Base-by-base conservation (phyloP, 345 rosid genomes). In the Conringia planisiliqua region DNA sequence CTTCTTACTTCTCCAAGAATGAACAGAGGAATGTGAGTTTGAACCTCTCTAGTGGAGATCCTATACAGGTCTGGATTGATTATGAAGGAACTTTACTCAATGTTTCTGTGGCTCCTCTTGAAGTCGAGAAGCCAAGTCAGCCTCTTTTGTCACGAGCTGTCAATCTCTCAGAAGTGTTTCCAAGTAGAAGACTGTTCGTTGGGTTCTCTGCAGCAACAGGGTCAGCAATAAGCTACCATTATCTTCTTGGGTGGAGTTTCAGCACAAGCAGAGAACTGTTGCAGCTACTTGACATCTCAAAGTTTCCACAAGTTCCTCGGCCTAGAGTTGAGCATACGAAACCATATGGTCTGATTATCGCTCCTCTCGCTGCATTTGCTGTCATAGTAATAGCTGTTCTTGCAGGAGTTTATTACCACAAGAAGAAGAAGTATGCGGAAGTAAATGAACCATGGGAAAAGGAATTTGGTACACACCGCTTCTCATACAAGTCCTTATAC, bases 161-260 rank as follows among this genome's bases (percentile, higher is more conserved):
- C 14, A 81, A 86, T 81, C 73, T 88, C 48, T 84, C 86, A 3
- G 48, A 77, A 4, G 6, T 82, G 30, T 62, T 91, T 68, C 32
- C 44, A 18, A 74, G 74, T 29, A 50, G 57, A 27, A 32, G 79
- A 46, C 75, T 85, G 86, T 84, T 79, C 44, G 76, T 83, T 7
- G 97, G 95, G 10, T 84, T 91, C 81, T 78, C 89, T 22, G 83
- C 91, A 22, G 56, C 95, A 1, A 86, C 89, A 2, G 85, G 91
- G 4, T 56, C 82, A 10, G 0, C 71, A 2, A 13, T 61, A 14
- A 78, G 85, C 22, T 61, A 73, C 63, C 92, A 89, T 3, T 87
- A 84, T 44, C 63, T 88, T 40, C 82, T 86, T 35, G 89, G 96
- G 3, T 90, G 97, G 92, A 90, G 90, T 69, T 88, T 82, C 77